Conservation (phyloP, 495 filamentous ascomycete species). For the Saxophila tyrrhenica region DNA sequence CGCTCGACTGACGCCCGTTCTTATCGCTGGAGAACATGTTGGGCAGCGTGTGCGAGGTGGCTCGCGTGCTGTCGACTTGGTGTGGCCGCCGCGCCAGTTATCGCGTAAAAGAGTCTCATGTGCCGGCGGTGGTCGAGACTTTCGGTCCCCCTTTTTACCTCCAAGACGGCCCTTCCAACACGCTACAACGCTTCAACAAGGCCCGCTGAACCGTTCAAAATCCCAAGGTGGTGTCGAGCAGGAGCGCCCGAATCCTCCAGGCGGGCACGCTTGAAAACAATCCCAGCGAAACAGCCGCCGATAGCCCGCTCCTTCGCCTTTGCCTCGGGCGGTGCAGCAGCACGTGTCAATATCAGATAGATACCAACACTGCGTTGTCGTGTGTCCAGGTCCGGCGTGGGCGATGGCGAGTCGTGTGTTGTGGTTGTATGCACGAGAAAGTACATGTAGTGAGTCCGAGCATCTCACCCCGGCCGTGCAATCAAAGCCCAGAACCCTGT, state of each 20-base stretch:
- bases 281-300: neutral
- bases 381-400: neutral
- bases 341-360: neutral
- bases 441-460: too few species aligned
- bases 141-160: neutral
- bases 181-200: neutral
- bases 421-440: neutral
- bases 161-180: neutral
- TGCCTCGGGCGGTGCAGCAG: neutral
- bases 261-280: neutral
- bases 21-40: slow-evolving; percentile 45
- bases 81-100: neutral
- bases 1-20: slow-evolving; percentile 73
- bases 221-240: neutral
- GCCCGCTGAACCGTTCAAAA: neutral
- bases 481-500: neutral
- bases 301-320: neutral
- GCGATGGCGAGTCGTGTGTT: neutral
- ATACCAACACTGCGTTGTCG: neutral
- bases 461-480: neutral
- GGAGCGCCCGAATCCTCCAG: neutral
- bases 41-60: neutral
- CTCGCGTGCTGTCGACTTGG: neutral
- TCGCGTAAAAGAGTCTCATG: neutral
- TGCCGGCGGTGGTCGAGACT: neutral